Evolutionary conservation across 495 filamentous ascomycete species (phyloP), one percentile per base, ranked within the genome.

Genomic region (Penicillium atrosanguineum): DNA sequence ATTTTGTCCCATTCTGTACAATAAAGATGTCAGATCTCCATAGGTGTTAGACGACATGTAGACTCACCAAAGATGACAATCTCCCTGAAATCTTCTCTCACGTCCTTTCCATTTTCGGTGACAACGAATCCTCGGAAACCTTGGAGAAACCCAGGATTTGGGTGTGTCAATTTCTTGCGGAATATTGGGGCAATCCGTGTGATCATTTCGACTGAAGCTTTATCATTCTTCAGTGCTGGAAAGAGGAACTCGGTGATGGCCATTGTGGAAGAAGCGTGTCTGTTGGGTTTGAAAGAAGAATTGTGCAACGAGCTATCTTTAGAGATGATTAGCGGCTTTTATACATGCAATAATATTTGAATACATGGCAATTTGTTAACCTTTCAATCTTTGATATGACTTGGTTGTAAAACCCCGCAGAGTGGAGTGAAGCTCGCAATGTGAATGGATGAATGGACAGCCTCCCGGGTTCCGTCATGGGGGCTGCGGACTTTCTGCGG

Each of bases 231-330:
- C 18, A 51, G 15, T 16, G 20, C 12, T 6, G 54, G 47, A 18
- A 50, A 47, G 21, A 51, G 21, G 15, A 56, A 43, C 23, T 56
- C 54, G 12, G 54, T 51, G 20, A 56, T 43, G 5, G 49, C 39
- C 40, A 52, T 52, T 52, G 40, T 45, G 11, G 15, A 44, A 26
- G 42, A 44, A 28, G 7, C 9, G 7, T 14, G 28, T 45, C 7
- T 29, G 6, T 14, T 31, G 43, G 21, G 18, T 19, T 16, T 21
- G n/a, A 15, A 15, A 38, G 0, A 40, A 28, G 14, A 26, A 18
- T 3, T 34, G 8, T 14, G 29, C 19, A 11, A 28, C 15, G 9
- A 18, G 9, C 5, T 7, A 38, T 39, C 19, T 31, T 18, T 34
- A 14, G 31, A 34, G 31, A 34, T 14, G 3, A 1, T 2, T 14